Evolutionary conservation across 345 rosid species (phyloP).

Genomic region (Acer saccharum): DNA sequence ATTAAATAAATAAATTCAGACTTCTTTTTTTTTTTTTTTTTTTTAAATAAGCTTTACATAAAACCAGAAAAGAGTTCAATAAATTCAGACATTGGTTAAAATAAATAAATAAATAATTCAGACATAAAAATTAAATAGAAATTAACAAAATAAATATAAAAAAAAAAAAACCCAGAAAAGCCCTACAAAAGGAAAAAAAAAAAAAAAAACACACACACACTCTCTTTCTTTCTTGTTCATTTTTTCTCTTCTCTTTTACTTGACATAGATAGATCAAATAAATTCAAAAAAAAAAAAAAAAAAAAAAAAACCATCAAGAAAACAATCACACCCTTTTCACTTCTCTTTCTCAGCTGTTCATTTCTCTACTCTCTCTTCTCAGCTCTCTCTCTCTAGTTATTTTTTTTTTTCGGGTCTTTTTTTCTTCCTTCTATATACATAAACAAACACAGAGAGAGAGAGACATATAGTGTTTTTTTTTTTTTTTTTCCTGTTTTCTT

Average conservation of each 20-base stretch:
- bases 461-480: neutral
- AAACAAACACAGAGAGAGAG: neutral
- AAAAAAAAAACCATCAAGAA: neutral
- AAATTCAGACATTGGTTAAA: too few relatives aligned
- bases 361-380: neutral
- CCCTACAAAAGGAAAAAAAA: constrained; percentile 22
- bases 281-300: neutral
- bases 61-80: too few relatives aligned
- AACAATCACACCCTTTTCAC: constrained; percentile 4
- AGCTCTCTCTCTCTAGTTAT: constrained; percentile 1
- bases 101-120: too few relatives aligned
- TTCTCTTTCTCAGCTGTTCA: neutral
- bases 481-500: too few relatives aligned
- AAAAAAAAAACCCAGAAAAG: neutral
- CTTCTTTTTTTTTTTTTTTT: too few relatives aligned
- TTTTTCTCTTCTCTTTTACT: constrained; percentile 7
- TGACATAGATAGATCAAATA: constrained; percentile 14
- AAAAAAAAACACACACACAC: too few relatives aligned
- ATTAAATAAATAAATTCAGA: too few relatives aligned
- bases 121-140: neutral
- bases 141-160: too few relatives aligned
- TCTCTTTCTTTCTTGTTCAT: neutral
- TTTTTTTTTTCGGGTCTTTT: neutral
- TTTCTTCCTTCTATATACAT: neutral
- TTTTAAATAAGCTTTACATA: too few relatives aligned